A percentile compares a stretch with the other conserved stretches of the same genome.
These are phyloP conservation scores for Aspergillus brasiliensis DNA, from an alignment of 2,329 filamentous ascomycete species.

Conservation along the genomic window DNA sequence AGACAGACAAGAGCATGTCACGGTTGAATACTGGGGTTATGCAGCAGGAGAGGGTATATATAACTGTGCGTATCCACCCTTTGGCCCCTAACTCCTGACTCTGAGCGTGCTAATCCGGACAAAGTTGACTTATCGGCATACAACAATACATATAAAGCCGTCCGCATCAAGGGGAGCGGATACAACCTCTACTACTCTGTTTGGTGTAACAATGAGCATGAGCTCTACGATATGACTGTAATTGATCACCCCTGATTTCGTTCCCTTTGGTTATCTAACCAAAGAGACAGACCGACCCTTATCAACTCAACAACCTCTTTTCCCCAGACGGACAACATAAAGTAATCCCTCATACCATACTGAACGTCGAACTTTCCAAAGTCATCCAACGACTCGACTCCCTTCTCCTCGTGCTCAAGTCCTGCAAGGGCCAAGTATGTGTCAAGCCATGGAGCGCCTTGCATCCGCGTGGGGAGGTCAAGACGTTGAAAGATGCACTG, in stretches of 20 bases:
- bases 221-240: slow-evolving; percentile 42
- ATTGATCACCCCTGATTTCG: not conserved
- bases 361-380: slow-evolving; percentile 26
- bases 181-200: slow-evolving; percentile 45
- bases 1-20: slow-evolving; percentile 1
- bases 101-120: too few species aligned
- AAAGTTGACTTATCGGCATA: slow-evolving; percentile 19
- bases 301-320: slow-evolving; percentile 40
- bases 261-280: not conserved
- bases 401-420: slow-evolving; percentile 41
- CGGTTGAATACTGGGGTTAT: slow-evolving; percentile 2
- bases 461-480: not conserved
- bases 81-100: not conserved
- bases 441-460: not conserved
- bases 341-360: slow-evolving; percentile 10
- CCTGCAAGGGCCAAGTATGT: slow-evolving; percentile 12
- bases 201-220: slow-evolving; percentile 45
- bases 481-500: not conserved
- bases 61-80: not conserved
- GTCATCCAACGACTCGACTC: slow-evolving; percentile 37
- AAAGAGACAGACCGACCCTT: slow-evolving; percentile 33
- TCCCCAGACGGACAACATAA: slow-evolving; percentile 16
- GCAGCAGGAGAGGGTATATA: not conserved
- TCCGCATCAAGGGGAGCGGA: slow-evolving; percentile 34
- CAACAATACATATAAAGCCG: slow-evolving; percentile 44